Percentiles rank a stretch among this genome's conserved stretches.
phyloP scores from a whole-genome alignment of 768 basidiomycete species.

The Rhodotorula toruloides region DNA sequence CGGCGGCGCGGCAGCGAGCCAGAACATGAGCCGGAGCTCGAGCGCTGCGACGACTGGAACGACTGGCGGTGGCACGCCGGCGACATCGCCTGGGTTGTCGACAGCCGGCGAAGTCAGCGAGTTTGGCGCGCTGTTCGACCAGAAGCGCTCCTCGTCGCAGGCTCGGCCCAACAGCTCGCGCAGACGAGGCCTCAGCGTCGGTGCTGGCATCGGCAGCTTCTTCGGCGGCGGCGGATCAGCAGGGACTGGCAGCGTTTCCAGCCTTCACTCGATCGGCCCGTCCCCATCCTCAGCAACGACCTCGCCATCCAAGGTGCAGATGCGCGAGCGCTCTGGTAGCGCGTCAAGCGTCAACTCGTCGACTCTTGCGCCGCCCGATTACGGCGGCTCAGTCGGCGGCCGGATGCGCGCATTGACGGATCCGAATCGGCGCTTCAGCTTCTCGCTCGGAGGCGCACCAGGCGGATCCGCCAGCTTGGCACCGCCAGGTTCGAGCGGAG shows the following conservation, averaged over 20 bases:
- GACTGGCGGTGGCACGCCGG: not conserved
- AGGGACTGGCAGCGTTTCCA: too few relatives aligned
- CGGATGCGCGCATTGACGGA: slow-evolving; percentile 29
- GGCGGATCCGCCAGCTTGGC: too few relatives aligned
- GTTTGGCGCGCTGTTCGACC: slow-evolving; percentile 34
- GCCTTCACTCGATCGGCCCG: not conserved
- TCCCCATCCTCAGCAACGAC: not conserved
- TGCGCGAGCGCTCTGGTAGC: not conserved
- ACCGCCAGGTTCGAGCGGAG: not conserved
- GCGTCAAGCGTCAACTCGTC: too few relatives aligned
- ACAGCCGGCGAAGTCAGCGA: slow-evolving; percentile 17
- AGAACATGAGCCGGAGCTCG: slow-evolving; percentile 9
- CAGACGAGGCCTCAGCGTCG: slow-evolving; percentile 35
- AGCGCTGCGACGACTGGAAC: slow-evolving; percentile 6
- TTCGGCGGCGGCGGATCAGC: slow-evolving; percentile 5
- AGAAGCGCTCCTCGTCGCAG: not conserved
- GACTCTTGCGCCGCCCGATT: not conserved
- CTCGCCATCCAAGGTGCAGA: not conserved
- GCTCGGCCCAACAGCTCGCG: slow-evolving; percentile 6
- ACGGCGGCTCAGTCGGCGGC: slow-evolving; percentile 1
- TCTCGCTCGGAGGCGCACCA: too few relatives aligned
- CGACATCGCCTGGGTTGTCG: not conserved
- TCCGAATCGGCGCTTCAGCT: slow-evolving; percentile 19
- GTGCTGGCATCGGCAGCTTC: slow-evolving; percentile 12
- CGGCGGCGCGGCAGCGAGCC: not conserved